phyloP scores from a whole-genome alignment of 176 grass and related monocot species.

The Luzula sylvatica region DNA sequence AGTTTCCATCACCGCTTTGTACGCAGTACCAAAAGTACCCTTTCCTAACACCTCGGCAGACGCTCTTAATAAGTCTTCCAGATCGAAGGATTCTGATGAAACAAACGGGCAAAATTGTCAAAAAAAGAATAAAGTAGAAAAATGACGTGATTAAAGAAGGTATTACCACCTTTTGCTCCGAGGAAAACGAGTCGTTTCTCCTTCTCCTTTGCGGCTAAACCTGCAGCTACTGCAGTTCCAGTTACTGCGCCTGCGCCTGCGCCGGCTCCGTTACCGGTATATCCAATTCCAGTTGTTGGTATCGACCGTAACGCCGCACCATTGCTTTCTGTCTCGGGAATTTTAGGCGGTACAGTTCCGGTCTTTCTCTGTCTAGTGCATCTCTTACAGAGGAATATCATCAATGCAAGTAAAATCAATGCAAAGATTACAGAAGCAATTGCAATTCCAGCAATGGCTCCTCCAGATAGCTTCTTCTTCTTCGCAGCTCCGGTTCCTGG shows the following conservation, averaged over 20 bases:
- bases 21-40: conserved; percentile 94
- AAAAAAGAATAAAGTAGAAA: too few relatives aligned
- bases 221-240: not conserved
- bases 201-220: conserved; percentile 17
- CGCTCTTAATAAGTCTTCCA: conserved; percentile 75
- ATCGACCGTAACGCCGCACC: conserved; percentile 19
- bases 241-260: conserved; percentile 3
- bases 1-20: conserved; percentile 95
- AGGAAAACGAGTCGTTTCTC: conserved; percentile 86
- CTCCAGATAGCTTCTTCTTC: conserved; percentile 88
- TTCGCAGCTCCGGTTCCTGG: conserved; percentile 24
- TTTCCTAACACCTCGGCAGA: conserved; percentile 89
- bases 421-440: conserved; percentile 50
- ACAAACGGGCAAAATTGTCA: conserved; percentile 17
- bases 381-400: conserved; percentile 64
- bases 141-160: too few relatives aligned
- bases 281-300: conserved; percentile 40
- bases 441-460: conserved; percentile 91
- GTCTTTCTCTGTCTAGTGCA: conserved; percentile 22
- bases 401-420: conserved; percentile 44
- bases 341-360: conserved; percentile 26
- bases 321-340: conserved; percentile 28
- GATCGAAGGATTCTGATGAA: conserved; percentile 51
- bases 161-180: conserved; percentile 25
- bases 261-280: not conserved